Conservation (phyloP, 345 rosid genomes). For the Populus ilicifolia region DNA sequence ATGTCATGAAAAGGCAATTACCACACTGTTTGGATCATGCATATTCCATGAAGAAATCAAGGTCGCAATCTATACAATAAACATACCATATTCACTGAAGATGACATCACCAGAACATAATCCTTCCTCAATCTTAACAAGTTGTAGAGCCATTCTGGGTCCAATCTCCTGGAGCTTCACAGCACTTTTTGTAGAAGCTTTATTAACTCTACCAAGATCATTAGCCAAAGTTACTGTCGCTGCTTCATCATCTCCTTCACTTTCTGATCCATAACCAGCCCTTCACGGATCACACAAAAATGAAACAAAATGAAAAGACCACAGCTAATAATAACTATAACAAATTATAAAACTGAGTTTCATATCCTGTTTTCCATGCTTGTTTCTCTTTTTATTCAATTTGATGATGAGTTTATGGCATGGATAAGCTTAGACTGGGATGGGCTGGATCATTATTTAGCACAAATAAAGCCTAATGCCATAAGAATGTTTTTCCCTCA, state of each 20-base stretch:
- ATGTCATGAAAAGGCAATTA: background rate
- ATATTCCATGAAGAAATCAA: background rate
- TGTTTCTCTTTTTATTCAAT: background rate
- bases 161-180: slow-evolving; percentile 92
- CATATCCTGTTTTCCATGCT: background rate
- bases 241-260: slow-evolving; percentile 93
- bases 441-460: background rate
- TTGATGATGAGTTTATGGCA: background rate
- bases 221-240: slow-evolving; percentile 75
- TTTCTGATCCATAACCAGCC: slow-evolving; percentile 94
- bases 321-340: background rate
- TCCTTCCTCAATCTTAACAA: slow-evolving; percentile 75
- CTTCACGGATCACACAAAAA: slow-evolving; percentile 31
- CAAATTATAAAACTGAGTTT: background rate
- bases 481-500: background rate
- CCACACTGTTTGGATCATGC: background rate
- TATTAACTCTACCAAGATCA: slow-evolving; percentile 73
- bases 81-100: slow-evolving; percentile 41
- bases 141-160: slow-evolving; percentile 87
- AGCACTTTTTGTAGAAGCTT: slow-evolving; percentile 68
- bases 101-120: slow-evolving; percentile 78
- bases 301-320: background rate
- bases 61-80: background rate
- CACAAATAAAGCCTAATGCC: background rate
- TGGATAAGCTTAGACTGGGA: background rate